These are phyloP conservation scores for Phanerochaete sordida DNA, from an alignment of 768 basidiomycete genomes.

Conservation along the genomic window DNA sequence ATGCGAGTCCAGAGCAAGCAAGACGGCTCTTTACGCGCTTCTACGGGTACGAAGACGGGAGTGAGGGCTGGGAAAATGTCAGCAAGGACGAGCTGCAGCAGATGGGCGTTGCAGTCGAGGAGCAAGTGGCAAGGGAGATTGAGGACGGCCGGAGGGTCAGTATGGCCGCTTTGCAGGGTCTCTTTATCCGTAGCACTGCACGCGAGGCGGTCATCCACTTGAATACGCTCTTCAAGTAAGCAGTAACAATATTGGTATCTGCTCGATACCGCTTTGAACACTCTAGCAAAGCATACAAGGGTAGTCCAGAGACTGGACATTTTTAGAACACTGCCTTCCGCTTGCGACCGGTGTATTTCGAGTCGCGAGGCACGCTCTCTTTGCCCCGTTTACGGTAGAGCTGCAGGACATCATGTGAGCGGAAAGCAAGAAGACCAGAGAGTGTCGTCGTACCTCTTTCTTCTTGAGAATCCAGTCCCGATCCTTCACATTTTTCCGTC, in stretches of 20 bases:
- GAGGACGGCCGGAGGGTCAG: conserved; percentile 61
- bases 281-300: background rate
- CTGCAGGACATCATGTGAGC: conserved; percentile 31
- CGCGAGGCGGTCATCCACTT: conserved; percentile 43
- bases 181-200: conserved; percentile 79
- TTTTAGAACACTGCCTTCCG: conserved; percentile 72
- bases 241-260: background rate
- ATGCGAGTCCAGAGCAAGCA: conserved; percentile 83
- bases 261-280: background rate
- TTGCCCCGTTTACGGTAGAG: conserved; percentile 84
- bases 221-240: background rate
- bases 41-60: conserved; percentile 53
- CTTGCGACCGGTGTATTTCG: conserved; percentile 91
- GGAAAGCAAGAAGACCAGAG: background rate
- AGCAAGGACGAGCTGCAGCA: conserved; percentile 36
- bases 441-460: conserved; percentile 82
- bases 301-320: background rate
- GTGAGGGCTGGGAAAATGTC: conserved; percentile 26
- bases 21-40: conserved; percentile 76
- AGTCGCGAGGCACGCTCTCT: conserved; percentile 78
- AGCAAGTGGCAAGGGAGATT: conserved; percentile 52
- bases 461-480: conserved; percentile 95
- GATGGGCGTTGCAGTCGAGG: conserved; percentile 51
- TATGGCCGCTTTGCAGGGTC: conserved; percentile 95
- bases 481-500: conserved; percentile 69